Base-by-base conservation (phyloP, 2,329 filamentous ascomycete species). In the Stromatinia cepivora region DNA sequence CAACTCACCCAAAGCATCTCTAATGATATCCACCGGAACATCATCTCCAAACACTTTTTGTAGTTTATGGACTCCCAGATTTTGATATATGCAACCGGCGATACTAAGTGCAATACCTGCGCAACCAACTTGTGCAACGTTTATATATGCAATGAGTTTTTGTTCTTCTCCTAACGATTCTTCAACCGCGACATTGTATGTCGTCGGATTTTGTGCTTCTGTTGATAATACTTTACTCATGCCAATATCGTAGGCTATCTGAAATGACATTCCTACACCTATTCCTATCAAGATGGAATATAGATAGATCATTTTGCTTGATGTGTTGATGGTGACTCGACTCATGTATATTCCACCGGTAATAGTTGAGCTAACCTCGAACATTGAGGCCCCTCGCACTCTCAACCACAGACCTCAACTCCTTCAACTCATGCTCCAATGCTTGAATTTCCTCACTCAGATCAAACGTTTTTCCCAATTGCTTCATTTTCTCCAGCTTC, bases 261-360 rank as follows among this genome's bases (percentile, higher is more conserved):
- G 59, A 15, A 34, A 63, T 6, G 42, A 22, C 58, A 62, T 62
- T n/a, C 58, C 58, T 17, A 62, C 58, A 20, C 39, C 42, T 34
- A 45, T 31, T 4, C 17, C 39, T 31, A 62, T 48, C 17, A 62
- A 20, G 15, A 62, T 62, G 10, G 42, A 62, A 34, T 45, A 48
- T n/a, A 20, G 9, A n/a, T 48, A 62, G 5, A 62, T 22, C 25
- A 8, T 34, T 22, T 20, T 48, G 11, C 25, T 48, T 22, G 39
- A n/a, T 1, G 42, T 62, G 46, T 62, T 7, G 15, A 22, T 48
- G 11, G 13, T 48, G 28, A 48, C 42, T 28, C n/a, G 42, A 62
- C 10, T 22, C 58, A 62, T 62, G 17, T 22, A 34, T 31, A 31
- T 34, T 28, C 58, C 58, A 11, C 42, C 58, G 1, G 4, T 11